Conservation (phyloP, 2,329 filamentous ascomycete genomes). For the Aspergillus candidus region DNA sequence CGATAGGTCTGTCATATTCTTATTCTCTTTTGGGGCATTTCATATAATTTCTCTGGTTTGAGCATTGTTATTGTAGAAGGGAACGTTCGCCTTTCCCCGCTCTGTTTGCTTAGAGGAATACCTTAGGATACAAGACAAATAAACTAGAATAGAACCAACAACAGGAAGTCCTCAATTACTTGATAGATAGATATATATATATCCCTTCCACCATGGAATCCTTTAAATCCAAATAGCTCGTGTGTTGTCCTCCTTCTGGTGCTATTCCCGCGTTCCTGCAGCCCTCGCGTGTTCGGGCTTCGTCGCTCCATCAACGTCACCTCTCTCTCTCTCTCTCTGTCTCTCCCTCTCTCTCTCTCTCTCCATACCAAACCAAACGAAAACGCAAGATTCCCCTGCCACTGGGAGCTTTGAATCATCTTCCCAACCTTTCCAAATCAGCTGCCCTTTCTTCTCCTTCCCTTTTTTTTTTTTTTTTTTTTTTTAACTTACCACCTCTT, state of each 20-base stretch:
- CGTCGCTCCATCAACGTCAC: constrained; percentile 30
- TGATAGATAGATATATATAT: neutral
- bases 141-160: too few relatives aligned
- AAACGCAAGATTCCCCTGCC: constrained; percentile 10
- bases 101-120: too few relatives aligned
- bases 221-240: constrained; percentile 11
- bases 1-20: neutral
- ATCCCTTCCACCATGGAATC: constrained; percentile 4
- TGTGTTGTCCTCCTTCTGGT: constrained; percentile 16
- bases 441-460: constrained; percentile 8
- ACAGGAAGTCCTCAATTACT: too few relatives aligned
- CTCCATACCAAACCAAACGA: neutral
- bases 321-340: constrained; percentile 18
- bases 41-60: neutral
- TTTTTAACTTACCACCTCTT: constrained; percentile 3
- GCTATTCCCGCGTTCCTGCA: constrained; percentile 26
- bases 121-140: too few relatives aligned
- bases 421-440: constrained; percentile 10
- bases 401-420: constrained; percentile 13
- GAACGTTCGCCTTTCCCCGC: too few relatives aligned
- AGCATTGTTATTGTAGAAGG: too few relatives aligned
- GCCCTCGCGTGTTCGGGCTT: constrained; percentile 26
- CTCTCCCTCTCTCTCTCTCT: constrained; percentile 12
- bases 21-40: neutral
- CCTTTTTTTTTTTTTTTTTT: constrained; percentile 12